Evolutionary conservation across 306 rosid species (phyloP).

Genomic region (Vachellia pachyceras): DNA sequence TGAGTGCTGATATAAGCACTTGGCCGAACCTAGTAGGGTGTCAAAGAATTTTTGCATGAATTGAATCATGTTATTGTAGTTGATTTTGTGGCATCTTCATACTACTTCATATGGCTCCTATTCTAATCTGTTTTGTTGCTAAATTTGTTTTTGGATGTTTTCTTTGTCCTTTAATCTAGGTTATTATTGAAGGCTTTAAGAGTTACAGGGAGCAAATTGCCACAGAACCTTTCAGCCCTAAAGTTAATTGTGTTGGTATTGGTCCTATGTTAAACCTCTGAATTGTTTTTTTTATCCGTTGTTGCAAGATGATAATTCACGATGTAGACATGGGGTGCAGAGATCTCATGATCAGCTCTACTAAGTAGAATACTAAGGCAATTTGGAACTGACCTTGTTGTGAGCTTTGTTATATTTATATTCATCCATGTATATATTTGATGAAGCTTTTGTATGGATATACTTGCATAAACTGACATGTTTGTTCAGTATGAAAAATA

Average conservation of each 20-base stretch:
- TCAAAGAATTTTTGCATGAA: not conserved
- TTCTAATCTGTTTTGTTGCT: slow-evolving; percentile 15
- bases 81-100: not conserved
- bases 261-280: slow-evolving; percentile 31
- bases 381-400: slow-evolving; percentile 5
- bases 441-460: not conserved
- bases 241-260: slow-evolving; percentile 98
- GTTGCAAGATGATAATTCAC: slow-evolving; percentile 15
- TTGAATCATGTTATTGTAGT: not conserved
- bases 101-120: not conserved
- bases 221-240: slow-evolving; percentile 95
- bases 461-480: not conserved
- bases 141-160: slow-evolving; percentile 23
- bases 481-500: not conserved
- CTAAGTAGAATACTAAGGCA: not conserved
- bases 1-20: not conserved
- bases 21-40: not conserved
- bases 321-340: slow-evolving; percentile 2
- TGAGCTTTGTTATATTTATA: not conserved
- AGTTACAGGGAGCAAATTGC: slow-evolving; percentile 93
- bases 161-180: slow-evolving; percentile 53
- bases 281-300: slow-evolving; percentile 23
- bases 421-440: not conserved
- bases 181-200: slow-evolving; percentile 94
- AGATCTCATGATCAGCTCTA: slow-evolving; percentile 9